Percentiles rank a stretch among this genome's conserved stretches.
phyloP scores from a whole-genome alignment of 1,284 basidiomycete genomes.

The Trichosporon sp. region DNA sequence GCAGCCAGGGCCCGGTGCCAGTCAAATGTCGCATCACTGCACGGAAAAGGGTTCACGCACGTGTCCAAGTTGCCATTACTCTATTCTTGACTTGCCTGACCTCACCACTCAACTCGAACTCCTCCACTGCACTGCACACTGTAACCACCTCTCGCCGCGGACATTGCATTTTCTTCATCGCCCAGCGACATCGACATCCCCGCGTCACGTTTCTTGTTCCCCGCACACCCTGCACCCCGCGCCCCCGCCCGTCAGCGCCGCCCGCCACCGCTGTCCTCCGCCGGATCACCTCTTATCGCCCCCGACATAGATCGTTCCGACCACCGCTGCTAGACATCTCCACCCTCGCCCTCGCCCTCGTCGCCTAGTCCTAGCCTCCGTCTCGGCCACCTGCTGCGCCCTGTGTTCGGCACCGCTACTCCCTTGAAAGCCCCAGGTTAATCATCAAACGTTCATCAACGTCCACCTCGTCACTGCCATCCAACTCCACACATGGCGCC shows the following conservation, averaged over 20 bases:
- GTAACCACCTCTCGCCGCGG: background rate
- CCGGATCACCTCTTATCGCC: background rate
- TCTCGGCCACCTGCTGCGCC: background rate
- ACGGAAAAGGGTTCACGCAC: background rate
- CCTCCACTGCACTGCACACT: background rate
- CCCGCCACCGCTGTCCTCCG: background rate
- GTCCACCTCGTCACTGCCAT: background rate
- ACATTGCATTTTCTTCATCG: background rate
- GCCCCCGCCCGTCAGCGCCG: background rate
- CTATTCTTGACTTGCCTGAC: background rate
- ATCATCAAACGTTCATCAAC: background rate
- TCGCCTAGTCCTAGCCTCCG: background rate
- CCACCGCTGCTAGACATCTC: background rate
- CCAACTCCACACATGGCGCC: constrained; percentile 1
- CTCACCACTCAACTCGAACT: background rate
- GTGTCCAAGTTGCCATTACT: background rate
- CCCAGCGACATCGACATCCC: background rate
- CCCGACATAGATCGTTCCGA: background rate
- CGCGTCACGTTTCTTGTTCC: background rate
- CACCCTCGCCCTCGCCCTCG: background rate
- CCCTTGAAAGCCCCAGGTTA: background rate
- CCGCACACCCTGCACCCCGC: background rate
- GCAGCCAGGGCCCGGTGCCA: background rate
- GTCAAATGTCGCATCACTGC: background rate
- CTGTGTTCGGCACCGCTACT: background rate